phyloP scores from a whole-genome alignment of 2,329 filamentous ascomycete species.

The Corynespora cassiicola region DNA sequence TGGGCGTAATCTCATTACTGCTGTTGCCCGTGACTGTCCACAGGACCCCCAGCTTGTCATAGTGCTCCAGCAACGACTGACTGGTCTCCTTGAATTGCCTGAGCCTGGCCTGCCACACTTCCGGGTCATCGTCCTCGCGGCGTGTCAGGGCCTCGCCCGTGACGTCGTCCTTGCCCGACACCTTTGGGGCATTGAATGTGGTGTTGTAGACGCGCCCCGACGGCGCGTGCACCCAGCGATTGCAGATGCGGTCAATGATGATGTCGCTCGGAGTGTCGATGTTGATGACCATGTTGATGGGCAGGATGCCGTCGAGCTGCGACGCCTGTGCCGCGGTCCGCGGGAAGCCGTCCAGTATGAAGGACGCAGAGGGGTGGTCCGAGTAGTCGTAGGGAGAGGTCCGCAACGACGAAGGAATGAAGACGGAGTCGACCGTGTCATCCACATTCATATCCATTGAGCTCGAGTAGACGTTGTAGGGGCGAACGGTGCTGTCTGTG shows the following conservation, averaged over 20 bases:
- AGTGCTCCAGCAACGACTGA: slow-evolving; percentile 84
- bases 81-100: slow-evolving; percentile 88
- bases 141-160: slow-evolving; percentile 87
- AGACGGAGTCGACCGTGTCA: slow-evolving; percentile 48
- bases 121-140: slow-evolving; percentile 83
- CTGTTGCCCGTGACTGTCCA: slow-evolving; percentile 87
- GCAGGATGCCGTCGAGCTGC: slow-evolving; percentile 79
- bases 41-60: slow-evolving; percentile 81
- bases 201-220: slow-evolving; percentile 96
- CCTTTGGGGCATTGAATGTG: slow-evolving; percentile 84
- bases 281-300: slow-evolving; percentile 93
- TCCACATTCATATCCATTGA: slow-evolving; percentile 35
- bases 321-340: slow-evolving; percentile 82
- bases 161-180: slow-evolving; percentile 82
- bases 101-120: slow-evolving; percentile 82
- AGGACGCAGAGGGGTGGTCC: slow-evolving; percentile 80
- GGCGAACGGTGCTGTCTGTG: slow-evolving; percentile 53
- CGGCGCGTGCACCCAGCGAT: slow-evolving; percentile 90
- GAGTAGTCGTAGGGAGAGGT: slow-evolving; percentile 55
- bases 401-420: slow-evolving; percentile 48
- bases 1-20: slow-evolving; percentile 95
- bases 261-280: slow-evolving; percentile 85
- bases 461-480: slow-evolving; percentile 53
- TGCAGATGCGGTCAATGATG: slow-evolving; percentile 87
- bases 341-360: slow-evolving; percentile 95